Conservation (phyloP, 495 filamentous ascomycete genomes). For the Antarctomyces pellizariae region DNA sequence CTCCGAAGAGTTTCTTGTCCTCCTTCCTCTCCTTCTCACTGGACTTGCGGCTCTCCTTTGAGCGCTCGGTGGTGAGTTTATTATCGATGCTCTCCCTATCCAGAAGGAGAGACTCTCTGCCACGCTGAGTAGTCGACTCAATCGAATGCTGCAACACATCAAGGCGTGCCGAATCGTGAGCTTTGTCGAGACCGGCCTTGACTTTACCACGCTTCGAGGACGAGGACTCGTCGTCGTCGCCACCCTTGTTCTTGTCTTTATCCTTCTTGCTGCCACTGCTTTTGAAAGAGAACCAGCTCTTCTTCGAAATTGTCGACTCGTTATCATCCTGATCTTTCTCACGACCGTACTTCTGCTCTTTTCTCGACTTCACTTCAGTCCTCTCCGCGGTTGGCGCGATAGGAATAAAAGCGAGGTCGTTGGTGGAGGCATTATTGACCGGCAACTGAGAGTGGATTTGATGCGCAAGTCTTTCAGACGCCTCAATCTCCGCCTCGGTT, state of each 20-base stretch:
- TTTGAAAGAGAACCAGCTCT: conserved; percentile 50
- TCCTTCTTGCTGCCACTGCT: conserved; percentile 33
- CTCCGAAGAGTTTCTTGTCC: conserved; percentile 69
- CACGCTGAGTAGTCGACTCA: conserved; percentile 30
- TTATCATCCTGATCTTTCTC: conserved; percentile 28
- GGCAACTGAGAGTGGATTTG: too few species aligned
- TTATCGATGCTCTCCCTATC: conserved; percentile 52
- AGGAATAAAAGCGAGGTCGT: conserved; percentile 65
- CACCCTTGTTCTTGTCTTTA: conserved; percentile 30
- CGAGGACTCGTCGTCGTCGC: conserved; percentile 28
- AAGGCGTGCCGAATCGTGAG: conserved; percentile 51
- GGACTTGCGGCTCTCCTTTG: conserved; percentile 59
- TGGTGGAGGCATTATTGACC: conserved; percentile 48
- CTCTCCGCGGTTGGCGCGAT: conserved; percentile 47
- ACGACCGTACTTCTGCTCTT: too few species aligned
- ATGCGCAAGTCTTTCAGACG: too few species aligned
- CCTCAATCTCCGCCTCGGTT: conserved; percentile 2
- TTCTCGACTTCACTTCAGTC: conserved; percentile 37
- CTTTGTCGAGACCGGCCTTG: conserved; percentile 26
- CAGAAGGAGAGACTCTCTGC: conserved; percentile 62
- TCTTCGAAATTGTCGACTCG: conserved; percentile 24
- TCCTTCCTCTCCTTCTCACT: conserved; percentile 41
- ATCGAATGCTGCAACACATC: conserved; percentile 68
- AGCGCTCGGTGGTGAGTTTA: conserved; percentile 59
- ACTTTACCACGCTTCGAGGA: conserved; percentile 31